A percentile compares a stretch with the other conserved stretches of the same genome.
Evolutionary conservation across 2,329 filamentous ascomycete species (phyloP).

Genomic region (Dothideomycetidae sp.): DNA sequence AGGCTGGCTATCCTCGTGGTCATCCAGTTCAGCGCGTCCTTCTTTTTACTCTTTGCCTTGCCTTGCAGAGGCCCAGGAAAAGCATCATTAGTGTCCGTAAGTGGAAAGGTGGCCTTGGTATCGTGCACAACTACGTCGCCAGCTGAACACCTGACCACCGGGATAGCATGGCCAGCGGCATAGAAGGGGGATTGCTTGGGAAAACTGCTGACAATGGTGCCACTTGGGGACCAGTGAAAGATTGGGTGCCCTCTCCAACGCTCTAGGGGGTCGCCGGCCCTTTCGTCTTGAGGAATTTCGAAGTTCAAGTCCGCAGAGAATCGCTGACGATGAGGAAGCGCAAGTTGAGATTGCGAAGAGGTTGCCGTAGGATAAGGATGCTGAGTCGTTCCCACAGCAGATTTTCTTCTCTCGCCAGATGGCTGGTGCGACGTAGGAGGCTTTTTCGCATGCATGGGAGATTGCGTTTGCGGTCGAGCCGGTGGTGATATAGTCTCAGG

Average conservation of each 20-base stretch:
- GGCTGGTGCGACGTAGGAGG: conserved; percentile 30
- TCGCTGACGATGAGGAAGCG: conserved; percentile 26
- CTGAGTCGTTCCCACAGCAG: conserved; percentile 23
- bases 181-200: conserved; percentile 82
- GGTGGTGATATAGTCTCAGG: conserved; percentile 23
- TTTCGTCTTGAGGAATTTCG: conserved; percentile 41
- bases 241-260: conserved; percentile 85
- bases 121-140: conserved; percentile 70
- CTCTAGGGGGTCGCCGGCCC: conserved; percentile 58
- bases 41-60: conserved; percentile 92
- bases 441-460: conserved; percentile 41
- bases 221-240: conserved; percentile 78
- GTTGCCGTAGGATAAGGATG: conserved; percentile 21
- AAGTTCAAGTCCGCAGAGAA: conserved; percentile 40
- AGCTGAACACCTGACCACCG: conserved; percentile 67
- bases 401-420: conserved; percentile 39
- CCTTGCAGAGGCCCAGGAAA: conserved; percentile 83
- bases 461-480: conserved; percentile 42
- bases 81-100: conserved; percentile 57
- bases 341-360: conserved; percentile 21
- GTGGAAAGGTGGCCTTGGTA: conserved; percentile 57
- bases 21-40: conserved; percentile 76
- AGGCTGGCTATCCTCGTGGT: conserved; percentile 58
- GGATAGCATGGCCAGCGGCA: conserved; percentile 54
- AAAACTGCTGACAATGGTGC: conserved; percentile 68